Conservation (phyloP, 352 stramenopile species). For the Globisporangium ultimum region DNA sequence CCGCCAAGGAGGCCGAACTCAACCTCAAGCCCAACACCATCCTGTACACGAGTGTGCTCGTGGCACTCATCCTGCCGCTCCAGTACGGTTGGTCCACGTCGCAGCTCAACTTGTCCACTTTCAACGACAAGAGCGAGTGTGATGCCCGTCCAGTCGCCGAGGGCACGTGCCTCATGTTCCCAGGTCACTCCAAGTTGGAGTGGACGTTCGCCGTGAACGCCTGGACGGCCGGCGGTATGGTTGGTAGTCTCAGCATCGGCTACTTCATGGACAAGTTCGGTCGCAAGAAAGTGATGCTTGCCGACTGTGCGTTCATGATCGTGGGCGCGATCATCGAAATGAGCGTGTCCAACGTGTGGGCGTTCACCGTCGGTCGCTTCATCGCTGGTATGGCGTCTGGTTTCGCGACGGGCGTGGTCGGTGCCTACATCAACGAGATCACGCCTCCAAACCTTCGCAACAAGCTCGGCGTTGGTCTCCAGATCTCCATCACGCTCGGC, state of each 20-base stretch:
- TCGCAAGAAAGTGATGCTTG: conserved; percentile 2
- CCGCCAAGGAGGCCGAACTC: too few relatives aligned
- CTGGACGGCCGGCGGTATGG: neutral
- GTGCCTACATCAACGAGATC: conserved; percentile 49
- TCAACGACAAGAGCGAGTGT: neutral
- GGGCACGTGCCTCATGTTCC: conserved; percentile 1
- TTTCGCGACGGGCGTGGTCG: conserved; percentile 27
- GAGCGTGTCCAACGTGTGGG: neutral
- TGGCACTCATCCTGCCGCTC: too few relatives aligned
- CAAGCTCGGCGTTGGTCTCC: conserved; percentile 32
- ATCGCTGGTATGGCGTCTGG: conserved; percentile 10
- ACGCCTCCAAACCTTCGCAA: conserved; percentile 33
- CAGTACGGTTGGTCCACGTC: too few relatives aligned
- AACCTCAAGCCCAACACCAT: too few relatives aligned
- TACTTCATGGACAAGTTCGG: neutral
- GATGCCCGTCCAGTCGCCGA: neutral
- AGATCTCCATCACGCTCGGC: conserved; percentile 46
- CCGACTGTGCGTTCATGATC: conserved; percentile 5
- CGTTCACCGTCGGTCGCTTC: conserved; percentile 6
- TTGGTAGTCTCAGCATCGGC: too few relatives aligned
- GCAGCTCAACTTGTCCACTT: too few relatives aligned
- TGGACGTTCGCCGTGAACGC: neutral
- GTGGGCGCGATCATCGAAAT: neutral
- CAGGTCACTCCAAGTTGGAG: neutral
- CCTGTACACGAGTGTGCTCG: too few relatives aligned